Conservation (phyloP, 768 basidiomycete genomes). For the Tricholoma matsutake region DNA sequence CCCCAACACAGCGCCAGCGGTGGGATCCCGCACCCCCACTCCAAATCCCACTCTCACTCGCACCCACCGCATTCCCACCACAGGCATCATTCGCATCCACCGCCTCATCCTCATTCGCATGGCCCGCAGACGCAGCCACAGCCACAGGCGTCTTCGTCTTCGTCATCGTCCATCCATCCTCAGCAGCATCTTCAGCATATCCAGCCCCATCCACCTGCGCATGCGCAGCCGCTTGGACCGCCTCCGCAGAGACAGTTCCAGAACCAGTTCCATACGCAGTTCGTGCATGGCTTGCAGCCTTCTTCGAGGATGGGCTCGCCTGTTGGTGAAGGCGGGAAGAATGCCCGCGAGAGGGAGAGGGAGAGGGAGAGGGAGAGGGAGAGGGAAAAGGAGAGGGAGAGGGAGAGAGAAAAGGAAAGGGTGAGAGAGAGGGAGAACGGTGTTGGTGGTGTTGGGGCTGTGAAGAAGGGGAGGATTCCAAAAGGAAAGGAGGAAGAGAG, state of each 20-base stretch:
- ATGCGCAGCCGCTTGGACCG: constrained; percentile 7
- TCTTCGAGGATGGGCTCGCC: constrained; percentile 16
- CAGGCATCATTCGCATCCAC: not conserved
- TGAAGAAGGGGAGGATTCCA: not conserved
- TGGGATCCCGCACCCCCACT: not conserved
- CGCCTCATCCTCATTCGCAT: not conserved
- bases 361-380: constrained; percentile 14
- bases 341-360: constrained; percentile 12
- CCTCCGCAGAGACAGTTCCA: constrained; percentile 29
- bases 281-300: constrained; percentile 19
- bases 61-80: constrained; percentile 17
- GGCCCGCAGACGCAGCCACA: not conserved
- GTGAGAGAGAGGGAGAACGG: not conserved
- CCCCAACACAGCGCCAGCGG: not conserved
- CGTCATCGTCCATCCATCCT: not conserved
- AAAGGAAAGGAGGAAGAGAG: not conserved
- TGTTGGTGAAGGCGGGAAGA: constrained; percentile 13
- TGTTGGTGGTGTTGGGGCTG: no score
- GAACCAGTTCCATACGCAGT: constrained; percentile 29
- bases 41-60: constrained; percentile 1
- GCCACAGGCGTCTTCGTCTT: not conserved
- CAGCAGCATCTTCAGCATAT: not conserved
- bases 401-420: constrained; percentile 24
- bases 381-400: constrained; percentile 13
- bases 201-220: not conserved